phyloP scores from a whole-genome alignment of 805 yeast species.

The Pichia gijzeniarum region DNA sequence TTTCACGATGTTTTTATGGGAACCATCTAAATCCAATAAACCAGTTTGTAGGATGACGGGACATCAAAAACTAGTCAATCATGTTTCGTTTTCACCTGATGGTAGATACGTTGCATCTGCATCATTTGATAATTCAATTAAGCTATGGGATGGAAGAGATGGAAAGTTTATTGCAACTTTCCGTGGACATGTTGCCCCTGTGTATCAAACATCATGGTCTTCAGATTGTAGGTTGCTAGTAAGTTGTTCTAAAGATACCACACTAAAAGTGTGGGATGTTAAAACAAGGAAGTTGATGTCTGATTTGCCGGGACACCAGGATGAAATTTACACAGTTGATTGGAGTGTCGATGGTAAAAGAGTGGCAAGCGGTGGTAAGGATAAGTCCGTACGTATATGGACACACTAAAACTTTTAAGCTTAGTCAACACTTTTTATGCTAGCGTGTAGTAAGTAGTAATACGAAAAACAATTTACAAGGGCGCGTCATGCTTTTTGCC shows the following conservation, averaged over 20 bases:
- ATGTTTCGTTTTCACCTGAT: slow-evolving; percentile 93
- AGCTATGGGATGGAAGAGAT: slow-evolving; percentile 91
- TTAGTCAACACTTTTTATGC: slow-evolving; percentile 2
- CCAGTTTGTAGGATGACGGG: slow-evolving; percentile 95
- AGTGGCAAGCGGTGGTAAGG: slow-evolving; percentile 98
- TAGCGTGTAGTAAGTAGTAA: too few species aligned
- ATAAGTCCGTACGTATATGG: slow-evolving; percentile 92
- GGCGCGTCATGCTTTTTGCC: not conserved
- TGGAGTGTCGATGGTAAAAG: slow-evolving; percentile 94
- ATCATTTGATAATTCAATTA: slow-evolving; percentile 91
- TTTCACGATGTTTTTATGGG: slow-evolving; percentile 97
- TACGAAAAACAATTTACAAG: too few species aligned
- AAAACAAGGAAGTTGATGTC: slow-evolving; percentile 75
- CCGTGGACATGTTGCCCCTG: slow-evolving; percentile 97
- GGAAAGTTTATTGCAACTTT: slow-evolving; percentile 87
- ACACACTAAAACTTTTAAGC: slow-evolving; percentile 49
- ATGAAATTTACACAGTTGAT: slow-evolving; percentile 94
- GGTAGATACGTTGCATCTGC: slow-evolving; percentile 87
- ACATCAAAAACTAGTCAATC: slow-evolving; percentile 93
- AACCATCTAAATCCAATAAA: slow-evolving; percentile 70
- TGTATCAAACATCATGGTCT: slow-evolving; percentile 97
- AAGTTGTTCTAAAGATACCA: slow-evolving; percentile 92
- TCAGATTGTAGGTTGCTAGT: slow-evolving; percentile 88
- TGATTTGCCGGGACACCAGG: slow-evolving; percentile 93
- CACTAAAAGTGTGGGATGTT: slow-evolving; percentile 94